Percentiles rank a stretch among this genome's conserved stretches.
These are phyloP conservation scores for Colletotrichum siamense DNA, from an alignment of 2,329 filamentous ascomycete genomes.

Conservation along the genomic window DNA sequence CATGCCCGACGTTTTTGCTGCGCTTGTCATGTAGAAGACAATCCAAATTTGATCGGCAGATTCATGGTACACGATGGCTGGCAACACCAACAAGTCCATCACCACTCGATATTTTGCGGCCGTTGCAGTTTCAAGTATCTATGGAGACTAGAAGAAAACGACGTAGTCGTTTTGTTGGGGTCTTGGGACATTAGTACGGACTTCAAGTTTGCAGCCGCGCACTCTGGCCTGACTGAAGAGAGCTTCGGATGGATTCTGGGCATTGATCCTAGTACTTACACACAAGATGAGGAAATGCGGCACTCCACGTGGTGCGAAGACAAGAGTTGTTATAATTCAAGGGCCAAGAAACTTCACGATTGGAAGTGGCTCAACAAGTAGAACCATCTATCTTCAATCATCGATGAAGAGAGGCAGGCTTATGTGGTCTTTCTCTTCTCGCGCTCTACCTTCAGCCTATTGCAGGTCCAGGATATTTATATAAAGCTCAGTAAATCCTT, in stretches of 20 bases:
- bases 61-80: neutral
- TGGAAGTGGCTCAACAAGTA: neutral
- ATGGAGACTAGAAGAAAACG: neutral
- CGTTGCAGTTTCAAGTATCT: neutral
- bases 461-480: fast-evolving
- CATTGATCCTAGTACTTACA: neutral
- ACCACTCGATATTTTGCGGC: neutral
- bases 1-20: neutral
- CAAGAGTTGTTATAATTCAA: neutral
- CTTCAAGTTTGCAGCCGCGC: neutral
- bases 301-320: neutral
- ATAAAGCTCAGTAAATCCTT: constrained; percentile 12
- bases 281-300: neutral
- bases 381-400: neutral
- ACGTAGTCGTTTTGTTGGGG: neutral
- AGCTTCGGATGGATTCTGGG: neutral
- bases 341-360: neutral
- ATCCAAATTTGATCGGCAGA: neutral
- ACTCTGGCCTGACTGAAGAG: neutral
- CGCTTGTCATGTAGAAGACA: neutral
- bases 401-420: neutral
- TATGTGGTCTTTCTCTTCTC: fast-evolving
- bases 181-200: neutral
- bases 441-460: fast-evolving
- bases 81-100: neutral